Evolutionary conservation across 768 basidiomycete genomes (phyloP), one percentile per base, ranked within the genome.

Genomic region (Russula sp.): DNA sequence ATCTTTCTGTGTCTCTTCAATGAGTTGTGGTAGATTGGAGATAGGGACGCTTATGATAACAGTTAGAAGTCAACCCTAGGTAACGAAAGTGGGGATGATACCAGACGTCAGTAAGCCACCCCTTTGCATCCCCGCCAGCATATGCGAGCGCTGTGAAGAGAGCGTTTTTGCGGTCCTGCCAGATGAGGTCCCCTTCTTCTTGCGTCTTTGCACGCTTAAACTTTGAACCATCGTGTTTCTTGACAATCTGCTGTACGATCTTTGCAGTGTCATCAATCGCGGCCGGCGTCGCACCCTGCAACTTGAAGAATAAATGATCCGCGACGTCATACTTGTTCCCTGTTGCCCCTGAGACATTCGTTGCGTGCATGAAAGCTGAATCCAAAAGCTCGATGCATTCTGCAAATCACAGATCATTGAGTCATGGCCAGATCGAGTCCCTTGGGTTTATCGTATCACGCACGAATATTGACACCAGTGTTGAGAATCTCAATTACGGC

Each of bases 61-160:
- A 31, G 44, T 55, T 37, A 57, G 37, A 16, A 55, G 11, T 13
- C 18, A 16, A 31, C 35, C 18, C 51, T 20, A 6, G 22, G 39
- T 31, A 27, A 35, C 13, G 32, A 31, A 52, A 42, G 18, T 52
- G 22, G 34, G 27, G 32, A 18, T 72, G 77, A 62, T 73, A 91
- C 91, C 94, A 95, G 34, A 94, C 93, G 73, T 94, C 93, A 0
- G 94, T 96, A 27, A 86, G 88, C 92, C 91, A 94, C 64, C 75
- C 10, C 83, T 89, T 14, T 88, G 87, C 56, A 83, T 71, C 3
- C 84, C 77, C 4, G 83, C 83, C 67, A 92, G 68, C 32, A 84
- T 87, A 37, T 84, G 84, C 83, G 64, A 93, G 68, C 27, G 85
- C 86, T 31, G 85, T 86, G 77, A 82, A 87, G 44, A 94, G 73